Base-by-base conservation (phyloP, 345 rosid species). In the Melastoma malabathricum region DNA sequence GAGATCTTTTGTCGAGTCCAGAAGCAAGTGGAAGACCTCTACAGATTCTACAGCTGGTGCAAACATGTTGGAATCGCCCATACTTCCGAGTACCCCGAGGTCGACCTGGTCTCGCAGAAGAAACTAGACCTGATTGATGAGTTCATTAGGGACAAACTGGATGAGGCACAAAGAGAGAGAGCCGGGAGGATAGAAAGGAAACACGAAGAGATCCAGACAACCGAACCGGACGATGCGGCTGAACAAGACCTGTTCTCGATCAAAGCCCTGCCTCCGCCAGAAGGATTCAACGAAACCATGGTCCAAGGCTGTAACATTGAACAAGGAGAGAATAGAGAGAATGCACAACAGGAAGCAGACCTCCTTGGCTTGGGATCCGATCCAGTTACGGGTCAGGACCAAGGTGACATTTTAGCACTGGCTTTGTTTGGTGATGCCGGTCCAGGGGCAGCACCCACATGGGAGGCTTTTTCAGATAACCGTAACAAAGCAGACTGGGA, bases 101-200 rank as follows among this genome's bases (percentile, higher is more conserved):
- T 80, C 0, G 98, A 92, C 61, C 75, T 59, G 60, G 77, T 92
- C 31, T 74, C 95, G 7, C 83, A 64, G 18, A 92, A 80, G 69
- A 92, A 80, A 59, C 89, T 92, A 19, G 76, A 84, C 13, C 70
- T 87, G 14, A 79, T 92, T 84, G 89, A 92, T 19, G 95, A 92
- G 51, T 70, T 82, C 63, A 77, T 92, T 9, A 71, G 77, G 31
- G 95, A 90, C 54, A 86, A 82, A 58, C 61, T 79, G 15, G 72
- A 75, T 3, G 15, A 74, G 52, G 75, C 62, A n/a, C 70, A 68
- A 18, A 53, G 55, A 14, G 59, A 60, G 57, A 43, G 17, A 14
- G 16, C 61, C 15, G 8, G 52, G 18, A 38, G 23, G 34, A 34
- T 18, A 14, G 68, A 68, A 50, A 44, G 52, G 14, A 61, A 60